Evolutionary conservation across 306 rosid genomes (phyloP).

Genomic region (Cicer chorassanicum): DNA sequence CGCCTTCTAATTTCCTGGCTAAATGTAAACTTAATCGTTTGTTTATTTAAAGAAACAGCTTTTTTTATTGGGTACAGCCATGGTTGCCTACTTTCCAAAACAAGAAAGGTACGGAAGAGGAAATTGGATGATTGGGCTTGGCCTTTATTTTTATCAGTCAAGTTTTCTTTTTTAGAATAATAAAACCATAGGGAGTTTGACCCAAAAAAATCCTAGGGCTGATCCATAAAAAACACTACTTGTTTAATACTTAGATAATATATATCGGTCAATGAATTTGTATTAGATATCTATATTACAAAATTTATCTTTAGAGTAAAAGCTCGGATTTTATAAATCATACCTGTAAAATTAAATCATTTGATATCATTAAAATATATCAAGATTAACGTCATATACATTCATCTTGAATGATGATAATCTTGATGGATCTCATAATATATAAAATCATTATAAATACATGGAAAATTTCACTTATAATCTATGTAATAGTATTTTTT

Average conservation of each 20-base stretch:
- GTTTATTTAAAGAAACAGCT: too few relatives aligned
- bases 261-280: not conserved
- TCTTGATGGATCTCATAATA: not conserved
- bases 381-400: not conserved
- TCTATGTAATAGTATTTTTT: not conserved
- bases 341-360: not conserved
- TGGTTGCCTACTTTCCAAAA: too few relatives aligned
- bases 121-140: too few relatives aligned
- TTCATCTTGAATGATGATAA: not conserved
- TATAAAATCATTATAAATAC: not conserved
- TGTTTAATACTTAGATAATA: not conserved
- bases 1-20: constrained; percentile 48
- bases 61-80: too few relatives aligned
- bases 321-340: not conserved
- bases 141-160: too few relatives aligned
- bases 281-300: not conserved
- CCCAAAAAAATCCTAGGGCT: too few relatives aligned
- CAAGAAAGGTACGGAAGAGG: too few relatives aligned
- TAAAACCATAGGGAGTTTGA: too few relatives aligned
- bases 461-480: not conserved
- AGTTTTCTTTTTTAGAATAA: too few relatives aligned
- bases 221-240: too few relatives aligned
- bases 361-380: not conserved
- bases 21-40: too few relatives aligned
- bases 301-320: not conserved